Conservation (phyloP, 371 early-diverging fungal species). For the Apophysomyces sp. region DNA sequence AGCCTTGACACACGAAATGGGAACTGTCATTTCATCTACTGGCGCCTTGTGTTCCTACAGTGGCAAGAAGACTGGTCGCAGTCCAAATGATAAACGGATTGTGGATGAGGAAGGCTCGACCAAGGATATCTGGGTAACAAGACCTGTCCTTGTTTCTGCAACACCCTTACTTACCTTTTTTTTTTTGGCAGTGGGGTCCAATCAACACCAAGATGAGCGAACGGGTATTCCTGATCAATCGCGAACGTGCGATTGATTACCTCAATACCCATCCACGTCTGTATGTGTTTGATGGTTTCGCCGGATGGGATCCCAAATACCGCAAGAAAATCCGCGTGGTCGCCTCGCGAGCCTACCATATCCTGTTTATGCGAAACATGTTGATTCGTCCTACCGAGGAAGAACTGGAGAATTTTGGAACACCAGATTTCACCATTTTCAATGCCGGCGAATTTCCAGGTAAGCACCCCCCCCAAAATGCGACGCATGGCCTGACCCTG, state of each 20-base stretch:
- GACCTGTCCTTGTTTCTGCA: not conserved
- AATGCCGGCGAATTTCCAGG: constrained; percentile 93
- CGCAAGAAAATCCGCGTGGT: constrained; percentile 95
- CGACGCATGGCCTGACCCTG: no score
- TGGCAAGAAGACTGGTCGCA: constrained; percentile 88
- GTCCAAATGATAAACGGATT: constrained; percentile 94
- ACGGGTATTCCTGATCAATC: constrained; percentile 90
- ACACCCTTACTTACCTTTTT: not conserved
- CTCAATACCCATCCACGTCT: constrained; percentile 91
- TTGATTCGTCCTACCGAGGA: constrained; percentile 91
- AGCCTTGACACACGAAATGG: constrained; percentile 85
- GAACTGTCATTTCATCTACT: constrained; percentile 84
- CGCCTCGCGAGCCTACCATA: constrained; percentile 95
- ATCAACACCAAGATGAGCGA: constrained; percentile 91
- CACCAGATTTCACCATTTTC: constrained; percentile 96
- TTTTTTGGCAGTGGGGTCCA: constrained; percentile 82
- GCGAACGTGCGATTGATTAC: constrained; percentile 95
- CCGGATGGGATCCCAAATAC: constrained; percentile 96
- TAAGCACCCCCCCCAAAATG: no score
- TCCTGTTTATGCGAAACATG: constrained; percentile 97
- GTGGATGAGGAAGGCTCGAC: constrained; percentile 84
- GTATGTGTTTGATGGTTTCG: constrained; percentile 94
- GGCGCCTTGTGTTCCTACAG: constrained; percentile 93
- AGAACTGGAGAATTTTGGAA: constrained; percentile 87
- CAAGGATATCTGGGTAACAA: constrained; percentile 81